Conservation (phyloP, 148 eudicot genomes). For the Nyssa sinensis region DNA sequence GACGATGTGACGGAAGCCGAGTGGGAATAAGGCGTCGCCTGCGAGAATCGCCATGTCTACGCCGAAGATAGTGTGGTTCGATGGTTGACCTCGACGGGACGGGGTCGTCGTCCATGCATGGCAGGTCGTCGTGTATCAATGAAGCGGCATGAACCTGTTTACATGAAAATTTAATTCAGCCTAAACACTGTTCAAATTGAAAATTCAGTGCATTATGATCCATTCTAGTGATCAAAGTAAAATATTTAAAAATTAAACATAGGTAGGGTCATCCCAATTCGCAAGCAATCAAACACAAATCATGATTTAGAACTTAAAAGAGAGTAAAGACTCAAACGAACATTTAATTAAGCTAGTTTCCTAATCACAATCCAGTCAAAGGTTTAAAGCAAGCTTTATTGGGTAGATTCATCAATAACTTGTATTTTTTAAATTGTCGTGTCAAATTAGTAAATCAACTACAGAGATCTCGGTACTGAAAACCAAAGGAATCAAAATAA, state of each 20-base stretch:
- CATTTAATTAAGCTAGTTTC: too few species aligned
- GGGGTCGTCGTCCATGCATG: constrained; percentile 96
- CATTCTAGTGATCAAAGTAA: too few species aligned
- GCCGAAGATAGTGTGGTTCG: constrained; percentile 79
- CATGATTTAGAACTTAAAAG: too few species aligned
- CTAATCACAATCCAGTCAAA: too few species aligned
- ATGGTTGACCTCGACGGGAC: constrained; percentile 76
- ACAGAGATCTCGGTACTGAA: background rate
- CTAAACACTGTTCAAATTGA: too few species aligned
- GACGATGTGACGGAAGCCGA: constrained; percentile 86
- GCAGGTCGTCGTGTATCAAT: constrained; percentile 82
- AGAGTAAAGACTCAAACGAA: background rate
- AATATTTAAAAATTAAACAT: too few species aligned
- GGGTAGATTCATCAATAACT: background rate
- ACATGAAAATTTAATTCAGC: background rate
- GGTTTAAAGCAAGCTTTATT: background rate
- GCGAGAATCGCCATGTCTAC: constrained; percentile 92
- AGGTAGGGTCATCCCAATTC: background rate
- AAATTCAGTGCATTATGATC: too few species aligned
- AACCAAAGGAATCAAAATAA: background rate
- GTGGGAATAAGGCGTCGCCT: constrained; percentile 88
- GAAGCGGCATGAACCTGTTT: constrained; percentile 89
- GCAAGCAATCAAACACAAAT: background rate
- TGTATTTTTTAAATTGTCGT: too few species aligned
- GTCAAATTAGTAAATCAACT: background rate